Percentiles rank a stretch among this genome's conserved stretches.
Evolutionary conservation across 306 rosid species (phyloP).

Genomic region (Sophora flavescens): DNA sequence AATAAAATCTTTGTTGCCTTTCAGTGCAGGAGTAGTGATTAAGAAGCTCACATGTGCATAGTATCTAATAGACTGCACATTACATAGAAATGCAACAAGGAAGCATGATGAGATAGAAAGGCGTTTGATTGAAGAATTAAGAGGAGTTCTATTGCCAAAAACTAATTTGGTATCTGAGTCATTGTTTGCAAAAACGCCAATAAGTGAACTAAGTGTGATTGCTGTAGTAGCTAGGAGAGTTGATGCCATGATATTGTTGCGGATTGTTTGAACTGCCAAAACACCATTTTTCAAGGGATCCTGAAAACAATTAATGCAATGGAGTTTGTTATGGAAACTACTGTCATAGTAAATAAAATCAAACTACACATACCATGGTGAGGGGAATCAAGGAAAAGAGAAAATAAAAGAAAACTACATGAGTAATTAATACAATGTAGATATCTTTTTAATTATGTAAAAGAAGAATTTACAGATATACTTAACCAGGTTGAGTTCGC

Average conservation of each 20-base stretch:
- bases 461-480: not conserved
- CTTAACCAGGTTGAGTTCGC: not conserved
- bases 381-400: not conserved
- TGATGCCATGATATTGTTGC: slow-evolving; percentile 96
- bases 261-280: slow-evolving; percentile 84
- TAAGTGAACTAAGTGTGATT: slow-evolving; percentile 88
- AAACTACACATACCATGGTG: not conserved
- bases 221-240: slow-evolving; percentile 92
- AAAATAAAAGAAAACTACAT: not conserved
- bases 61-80: slow-evolving; percentile 89
- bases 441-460: no score
- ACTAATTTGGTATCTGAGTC: slow-evolving; percentile 56
- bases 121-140: slow-evolving; percentile 68
- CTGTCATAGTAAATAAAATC: not conserved
- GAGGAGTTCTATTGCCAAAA: slow-evolving; percentile 72
- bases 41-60: slow-evolving; percentile 94
- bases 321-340: slow-evolving; percentile 31
- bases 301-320: slow-evolving; percentile 56
- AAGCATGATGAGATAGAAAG: slow-evolving; percentile 78
- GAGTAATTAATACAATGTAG: not conserved
- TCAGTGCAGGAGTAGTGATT: slow-evolving; percentile 74
- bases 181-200: slow-evolving; percentile 76
- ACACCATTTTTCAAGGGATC: slow-evolving; percentile 93
- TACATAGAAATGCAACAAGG: slow-evolving; percentile 90
- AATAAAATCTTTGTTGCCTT: slow-evolving; percentile 57